Conservation (phyloP, 768 basidiomycete species). For the Candolleomyces aberdarensis region DNA sequence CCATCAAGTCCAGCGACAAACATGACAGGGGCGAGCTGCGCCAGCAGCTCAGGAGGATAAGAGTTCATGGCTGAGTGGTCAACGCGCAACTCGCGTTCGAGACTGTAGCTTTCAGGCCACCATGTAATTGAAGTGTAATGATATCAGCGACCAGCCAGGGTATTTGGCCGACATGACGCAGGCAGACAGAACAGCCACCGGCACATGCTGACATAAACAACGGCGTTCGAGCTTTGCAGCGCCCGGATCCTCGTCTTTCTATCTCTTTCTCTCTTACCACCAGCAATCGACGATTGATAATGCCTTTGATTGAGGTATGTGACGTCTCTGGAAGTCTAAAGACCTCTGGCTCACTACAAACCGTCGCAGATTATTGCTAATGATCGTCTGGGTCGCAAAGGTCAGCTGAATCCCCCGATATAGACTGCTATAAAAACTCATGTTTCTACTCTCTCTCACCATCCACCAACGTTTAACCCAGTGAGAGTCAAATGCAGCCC, state of each 20-base stretch:
- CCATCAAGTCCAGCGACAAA: conserved; percentile 84
- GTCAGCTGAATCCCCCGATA: conserved; percentile 32
- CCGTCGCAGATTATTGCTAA: conserved; percentile 81
- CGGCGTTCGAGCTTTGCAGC: not conserved
- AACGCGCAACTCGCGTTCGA: not conserved
- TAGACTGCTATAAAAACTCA: conserved; percentile 1
- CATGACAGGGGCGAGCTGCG: conserved; percentile 91
- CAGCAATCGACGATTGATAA: conserved; percentile 15
- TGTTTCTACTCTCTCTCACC: conserved; percentile 5
- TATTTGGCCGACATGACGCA: not conserved
- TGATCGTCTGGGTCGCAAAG: conserved; percentile 93
- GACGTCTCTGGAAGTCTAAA: not conserved
- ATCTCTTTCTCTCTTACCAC: not conserved
- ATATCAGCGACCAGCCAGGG: not conserved
- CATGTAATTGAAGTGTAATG: not conserved
- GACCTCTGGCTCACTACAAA: not conserved
- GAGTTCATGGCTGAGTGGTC: conserved; percentile 65
- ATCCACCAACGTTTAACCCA: conserved; percentile 24
- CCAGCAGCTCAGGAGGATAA: conserved; percentile 85
- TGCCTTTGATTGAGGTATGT: conserved; percentile 56
- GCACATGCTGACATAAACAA: not conserved
- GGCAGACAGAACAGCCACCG: not conserved
- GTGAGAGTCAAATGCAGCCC: conserved; percentile 95
- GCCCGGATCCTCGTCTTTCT: not conserved
- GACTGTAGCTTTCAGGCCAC: not conserved